These are phyloP conservation scores for Torulaspora microellipsoides DNA, from an alignment of 805 yeast genomes.

Conservation along the genomic window DNA sequence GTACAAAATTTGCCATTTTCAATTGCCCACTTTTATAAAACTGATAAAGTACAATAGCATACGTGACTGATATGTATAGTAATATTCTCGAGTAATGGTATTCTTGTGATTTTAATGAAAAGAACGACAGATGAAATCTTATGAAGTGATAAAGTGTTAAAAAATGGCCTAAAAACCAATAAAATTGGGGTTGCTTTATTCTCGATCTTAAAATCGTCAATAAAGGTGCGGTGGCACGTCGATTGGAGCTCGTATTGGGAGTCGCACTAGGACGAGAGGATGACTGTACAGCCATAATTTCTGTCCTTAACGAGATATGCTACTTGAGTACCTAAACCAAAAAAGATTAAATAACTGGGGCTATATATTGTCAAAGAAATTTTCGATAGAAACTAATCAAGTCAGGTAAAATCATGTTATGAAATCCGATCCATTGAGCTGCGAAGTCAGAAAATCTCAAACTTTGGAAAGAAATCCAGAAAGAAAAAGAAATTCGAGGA, in stretches of 20 bases:
- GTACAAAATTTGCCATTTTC: conserved; percentile 33
- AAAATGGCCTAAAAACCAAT: conserved; percentile 66
- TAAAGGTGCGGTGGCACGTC: conserved; percentile 21
- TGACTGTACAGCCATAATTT: too few species aligned
- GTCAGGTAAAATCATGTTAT: too few species aligned
- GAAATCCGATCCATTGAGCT: too few species aligned
- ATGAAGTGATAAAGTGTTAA: conserved; percentile 40
- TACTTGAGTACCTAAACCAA: too few species aligned
- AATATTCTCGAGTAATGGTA: conserved; percentile 42
- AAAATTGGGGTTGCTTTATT: conserved; percentile 52
- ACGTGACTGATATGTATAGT: conserved; percentile 52
- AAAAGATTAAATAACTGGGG: too few species aligned
- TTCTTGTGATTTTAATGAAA: conserved; percentile 33
- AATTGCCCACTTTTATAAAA: conserved; percentile 44
- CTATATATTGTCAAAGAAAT: too few species aligned
- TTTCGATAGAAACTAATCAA: too few species aligned
- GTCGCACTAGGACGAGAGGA: too few species aligned
- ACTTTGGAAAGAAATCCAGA: too few species aligned
- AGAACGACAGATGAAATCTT: conserved; percentile 42
- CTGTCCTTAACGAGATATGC: too few species aligned
- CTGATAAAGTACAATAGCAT: conserved; percentile 58
- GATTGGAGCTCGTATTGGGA: neutral
- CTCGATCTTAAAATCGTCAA: conserved; percentile 21
- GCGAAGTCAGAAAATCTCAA: too few species aligned
- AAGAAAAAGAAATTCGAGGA: too few species aligned